Evolutionary conservation across 805 yeast species (phyloP), one percentile per base, ranked within the genome.

Genomic region (Priceomyces fermenticarens): DNA sequence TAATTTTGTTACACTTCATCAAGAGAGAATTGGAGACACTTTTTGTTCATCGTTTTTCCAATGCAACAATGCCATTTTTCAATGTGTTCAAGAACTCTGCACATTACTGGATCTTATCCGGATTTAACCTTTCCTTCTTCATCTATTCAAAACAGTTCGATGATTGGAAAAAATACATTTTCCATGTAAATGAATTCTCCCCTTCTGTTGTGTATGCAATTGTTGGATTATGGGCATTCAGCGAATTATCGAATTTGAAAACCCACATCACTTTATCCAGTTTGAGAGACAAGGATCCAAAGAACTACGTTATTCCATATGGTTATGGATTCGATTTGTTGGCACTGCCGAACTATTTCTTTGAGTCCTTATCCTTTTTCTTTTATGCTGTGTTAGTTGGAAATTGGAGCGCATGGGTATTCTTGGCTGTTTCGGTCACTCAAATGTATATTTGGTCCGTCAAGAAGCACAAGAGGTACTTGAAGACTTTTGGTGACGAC

Each of bases 361-460:
- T 89, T 61, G 99, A 93, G 72, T 67, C 78, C 33, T 64, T 84
- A 51, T 72, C 82, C 1, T 93, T 97, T 96, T 57, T 83, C 1
- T 63, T 75, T 20, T 80, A 83, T 54, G 78, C 91, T 14, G 44
- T 88, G 20, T 70, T 88, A 57, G 82, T 80, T 52, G 83, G 88
- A 47, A 88, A 89, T 67, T 73, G 91, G 77, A 75, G 89, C 28
- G 77, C 91, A 26, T 73, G 81, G 57, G 54, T 87, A 15, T 93
- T 93, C 67, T 67, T 81, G 38, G 52, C 71, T 13, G 87, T 88
- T 36, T 83, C 93, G 36, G 70, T 85, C 10, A 75, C 62, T 31
- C 97, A 93, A 60, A 91, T 93, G 98, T 83, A 77, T 68, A 52
- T 79, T 40, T 91, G 98, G 97, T 97, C 98, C 15, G 74, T 78